phyloP scores from a whole-genome alignment of 208 protist species.

The Phytomonas francai region DNA sequence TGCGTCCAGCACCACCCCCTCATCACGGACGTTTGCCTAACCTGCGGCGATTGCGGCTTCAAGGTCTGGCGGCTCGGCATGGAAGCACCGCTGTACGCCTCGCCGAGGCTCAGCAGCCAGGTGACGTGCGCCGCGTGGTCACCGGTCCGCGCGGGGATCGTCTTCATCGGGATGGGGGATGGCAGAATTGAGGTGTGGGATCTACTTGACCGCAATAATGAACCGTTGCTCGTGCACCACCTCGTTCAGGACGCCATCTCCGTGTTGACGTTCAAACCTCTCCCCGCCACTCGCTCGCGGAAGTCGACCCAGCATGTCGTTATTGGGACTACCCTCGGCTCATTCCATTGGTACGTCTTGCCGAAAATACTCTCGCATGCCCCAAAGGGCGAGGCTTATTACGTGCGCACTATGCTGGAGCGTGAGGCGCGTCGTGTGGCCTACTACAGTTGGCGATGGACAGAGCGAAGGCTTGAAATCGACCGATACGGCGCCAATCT shows the following conservation, averaged over 20 bases:
- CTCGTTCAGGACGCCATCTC: slow-evolving; percentile 89
- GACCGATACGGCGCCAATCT: slow-evolving; percentile 65
- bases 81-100: slow-evolving; percentile 66
- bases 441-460: slow-evolving; percentile 83
- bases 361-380: slow-evolving; percentile 71
- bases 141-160: slow-evolving; percentile 61
- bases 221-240: slow-evolving; percentile 79
- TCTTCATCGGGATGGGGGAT: slow-evolving; percentile 73
- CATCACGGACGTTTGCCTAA: slow-evolving; percentile 85
- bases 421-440: slow-evolving; percentile 79
- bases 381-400: slow-evolving; percentile 65
- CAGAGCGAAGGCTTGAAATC: slow-evolving; percentile 61
- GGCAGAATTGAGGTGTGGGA: slow-evolving; percentile 88
- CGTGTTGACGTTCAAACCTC: slow-evolving; percentile 77
- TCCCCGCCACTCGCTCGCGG: slow-evolving; percentile 27
- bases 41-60: slow-evolving; percentile 78
- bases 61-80: slow-evolving; percentile 86
- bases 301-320: slow-evolving; percentile 76
- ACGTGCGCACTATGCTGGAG: slow-evolving; percentile 79
- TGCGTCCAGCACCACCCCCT: slow-evolving; percentile 75
- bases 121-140: slow-evolving; percentile 85
- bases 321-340: slow-evolving; percentile 78
- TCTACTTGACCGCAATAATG: slow-evolving; percentile 84
- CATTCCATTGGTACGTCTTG: slow-evolving; percentile 85
- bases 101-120: slow-evolving; percentile 35